Evolutionary conservation across 2,329 filamentous ascomycete genomes (phyloP), one percentile per base, ranked within the genome.

Genomic region (Gaeumannomyces sp.): DNA sequence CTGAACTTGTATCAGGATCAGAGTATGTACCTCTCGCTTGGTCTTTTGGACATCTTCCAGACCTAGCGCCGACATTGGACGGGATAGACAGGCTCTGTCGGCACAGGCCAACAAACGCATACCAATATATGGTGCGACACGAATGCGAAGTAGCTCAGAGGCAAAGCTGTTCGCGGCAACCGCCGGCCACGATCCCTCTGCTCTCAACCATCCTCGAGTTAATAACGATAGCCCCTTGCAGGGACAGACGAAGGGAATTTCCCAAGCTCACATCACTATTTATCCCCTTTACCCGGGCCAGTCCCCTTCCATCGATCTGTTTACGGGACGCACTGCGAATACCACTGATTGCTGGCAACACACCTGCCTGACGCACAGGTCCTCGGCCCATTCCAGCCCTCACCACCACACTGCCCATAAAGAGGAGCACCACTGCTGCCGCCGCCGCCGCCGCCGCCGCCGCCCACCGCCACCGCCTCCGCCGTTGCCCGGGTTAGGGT

Each of bases 401-500:
- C 22, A 7, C 45, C 45, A n/a, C 45, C 45, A 11, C 45, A 10
- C 45, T 53, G 45, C 45, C 45, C 45, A 19, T 50, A n/a, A 7
- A 50, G 19, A 10, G 45, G 45, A n/a, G 38, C 38, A 2, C 13
- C 29, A 16, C 14, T 28, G 59, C 59, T 27, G 58, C 58, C 58
- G 25, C 58, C n/a, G n/a, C n/a, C n/a, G n/a, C n/a, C n/a, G n/a
- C n/a, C n/a, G n/a, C 45, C 22, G 45, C 45, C 45, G 22, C 22
- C 45, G 19, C 45, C 45, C n/a, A n/a, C n/a, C 59, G 27, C 61
- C 61, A 13, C 57, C 31, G 35, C 56, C 64, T 3, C 62, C 60
- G 1, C 28, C 28, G 25, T 63, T 63, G 13, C 63, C 63, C 6
- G 65, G 65, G 45, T 60, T 57, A 27, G 56, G 61, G 53, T 64